Evolutionary conservation across 805 yeast genomes (phyloP), one percentile per base, ranked within the genome.

Genomic region (Sugiyamaella chiloensis): DNA sequence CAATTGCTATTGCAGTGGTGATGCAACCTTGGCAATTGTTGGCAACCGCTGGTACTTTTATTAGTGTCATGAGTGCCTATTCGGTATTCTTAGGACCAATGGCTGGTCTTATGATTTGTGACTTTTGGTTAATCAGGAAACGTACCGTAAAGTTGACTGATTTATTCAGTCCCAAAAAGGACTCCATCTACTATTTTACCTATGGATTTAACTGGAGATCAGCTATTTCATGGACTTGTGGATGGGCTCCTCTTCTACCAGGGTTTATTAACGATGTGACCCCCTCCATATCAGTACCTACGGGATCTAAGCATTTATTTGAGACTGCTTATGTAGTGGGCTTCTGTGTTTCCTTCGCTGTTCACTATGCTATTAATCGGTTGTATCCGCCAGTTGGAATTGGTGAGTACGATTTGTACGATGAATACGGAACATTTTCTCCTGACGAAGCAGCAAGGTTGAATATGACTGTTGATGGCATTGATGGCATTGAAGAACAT

Each of bases 231-330:
- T 74, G 73, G 70, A 35, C 66, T 3, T 52, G 42, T 9, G 66
- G 65, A 39, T 50, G 61, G 52, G 59, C 56, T 17, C 58, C 59
- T 19, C 41, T 52, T 26, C 46, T 60, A 4, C 60, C 62, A 8
- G 62, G 62, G 5, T 44, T 48, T 46, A 40, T 57, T n/a, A 47
- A 55, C 41, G 29, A 34, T 11, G 58, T 57, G 17, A 53, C 51
- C 29, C 48, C 55, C 9, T 46, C 34, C 26, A 56, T 53, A 16
- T 24, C 36, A 52, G 89, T 86, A 19, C 89, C 91, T 29, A 68
- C 68, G 44, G 91, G 88, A 32, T 89, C 89, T 14, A 76, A 78
- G 51, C 71, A 76, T 46, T 78, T 85, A 27, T 86, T 42, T 30
- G 24, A 47, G 16, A 32, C 40, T 17, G 46, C 50, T 14, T 50